phyloP scores from a whole-genome alignment of 129 eudicot species.

The Escallonia herrerae region DNA sequence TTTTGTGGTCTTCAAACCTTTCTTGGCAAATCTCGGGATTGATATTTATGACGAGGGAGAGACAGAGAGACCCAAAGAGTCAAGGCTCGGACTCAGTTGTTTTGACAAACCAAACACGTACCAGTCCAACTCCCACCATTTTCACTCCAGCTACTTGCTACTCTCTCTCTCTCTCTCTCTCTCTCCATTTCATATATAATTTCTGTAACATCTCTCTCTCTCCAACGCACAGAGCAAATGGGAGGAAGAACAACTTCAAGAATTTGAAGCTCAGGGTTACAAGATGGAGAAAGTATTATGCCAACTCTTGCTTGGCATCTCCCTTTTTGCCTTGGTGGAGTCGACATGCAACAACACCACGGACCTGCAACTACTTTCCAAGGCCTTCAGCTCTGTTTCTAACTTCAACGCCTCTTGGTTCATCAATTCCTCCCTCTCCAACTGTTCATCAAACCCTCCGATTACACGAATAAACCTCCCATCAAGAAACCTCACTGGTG shows the following conservation, averaged over 20 bases:
- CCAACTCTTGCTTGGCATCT: slow-evolving; percentile 24
- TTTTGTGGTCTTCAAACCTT: too few relatives aligned
- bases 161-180: too few relatives aligned
- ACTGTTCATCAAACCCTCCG: slow-evolving; percentile 39
- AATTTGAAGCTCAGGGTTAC: not conserved
- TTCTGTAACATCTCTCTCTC: too few relatives aligned
- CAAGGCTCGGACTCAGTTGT: not conserved
- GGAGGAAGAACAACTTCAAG: slow-evolving; percentile 2
- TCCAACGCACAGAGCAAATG: not conserved
- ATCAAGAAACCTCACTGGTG: slow-evolving; percentile 63
- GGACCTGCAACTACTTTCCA: slow-evolving; percentile 38
- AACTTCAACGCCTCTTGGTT: slow-evolving; percentile 73
- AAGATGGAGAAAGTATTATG: slow-evolving; percentile 32
- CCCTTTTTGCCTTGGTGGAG: slow-evolving; percentile 20
- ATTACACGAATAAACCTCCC: slow-evolving; percentile 48
- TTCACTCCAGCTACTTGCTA: not conserved
- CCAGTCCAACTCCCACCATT: not conserved
- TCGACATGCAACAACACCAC: slow-evolving; percentile 53
- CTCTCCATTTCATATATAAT: not conserved
- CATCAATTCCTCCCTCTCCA: slow-evolving; percentile 10
- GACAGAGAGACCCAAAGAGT: not conserved
- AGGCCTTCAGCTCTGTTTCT: slow-evolving; percentile 65
- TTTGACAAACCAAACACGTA: not conserved
- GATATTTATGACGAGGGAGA: too few relatives aligned
- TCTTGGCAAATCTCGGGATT: too few relatives aligned